These are phyloP conservation scores for Moricandia arvensis DNA, from an alignment of 345 rosid genomes.

Conservation along the genomic window DNA sequence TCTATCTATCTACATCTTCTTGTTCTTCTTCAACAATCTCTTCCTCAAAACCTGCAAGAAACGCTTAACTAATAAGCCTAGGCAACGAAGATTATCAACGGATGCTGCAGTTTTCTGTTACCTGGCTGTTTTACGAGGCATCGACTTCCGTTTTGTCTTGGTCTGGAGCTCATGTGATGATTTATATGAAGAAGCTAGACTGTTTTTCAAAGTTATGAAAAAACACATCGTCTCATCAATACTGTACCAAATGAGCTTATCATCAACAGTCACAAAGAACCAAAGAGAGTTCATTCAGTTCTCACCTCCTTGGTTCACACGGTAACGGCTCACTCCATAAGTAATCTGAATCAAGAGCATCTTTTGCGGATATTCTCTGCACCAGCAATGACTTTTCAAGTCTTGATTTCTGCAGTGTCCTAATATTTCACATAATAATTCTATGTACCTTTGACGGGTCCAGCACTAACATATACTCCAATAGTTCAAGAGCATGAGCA, in stretches of 20 bases:
- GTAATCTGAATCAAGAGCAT: constrained; percentile 95
- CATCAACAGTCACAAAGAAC: not conserved
- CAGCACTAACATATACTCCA: constrained; percentile 86
- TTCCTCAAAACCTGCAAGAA: not conserved
- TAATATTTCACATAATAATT: not conserved
- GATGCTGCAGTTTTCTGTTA: constrained; percentile 83
- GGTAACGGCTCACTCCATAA: constrained; percentile 97
- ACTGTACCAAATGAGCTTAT: not conserved
- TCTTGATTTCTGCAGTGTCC: not conserved
- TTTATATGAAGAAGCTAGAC: constrained; percentile 86
- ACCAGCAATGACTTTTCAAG: not conserved
- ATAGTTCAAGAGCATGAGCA: constrained; percentile 86
- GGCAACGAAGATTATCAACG: not conserved
- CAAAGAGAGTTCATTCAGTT: not conserved
- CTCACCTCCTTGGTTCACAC: constrained; percentile 87
- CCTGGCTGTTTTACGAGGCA: constrained; percentile 80
- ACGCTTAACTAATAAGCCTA: not conserved
- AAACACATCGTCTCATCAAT: not conserved
- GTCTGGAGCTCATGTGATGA: constrained; percentile 97
- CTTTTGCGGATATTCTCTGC: constrained; percentile 93
- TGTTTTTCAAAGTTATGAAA: constrained; percentile 33
- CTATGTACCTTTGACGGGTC: constrained; percentile 83
- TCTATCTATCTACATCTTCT: not conserved
- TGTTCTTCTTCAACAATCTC: not conserved
- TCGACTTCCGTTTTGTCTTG: constrained; percentile 92